A percentile compares a stretch with the other conserved stretches of the same genome.
These are phyloP conservation scores for Lactuca sativa DNA, from an alignment of 129 eudicot genomes.

Conservation along the genomic window DNA sequence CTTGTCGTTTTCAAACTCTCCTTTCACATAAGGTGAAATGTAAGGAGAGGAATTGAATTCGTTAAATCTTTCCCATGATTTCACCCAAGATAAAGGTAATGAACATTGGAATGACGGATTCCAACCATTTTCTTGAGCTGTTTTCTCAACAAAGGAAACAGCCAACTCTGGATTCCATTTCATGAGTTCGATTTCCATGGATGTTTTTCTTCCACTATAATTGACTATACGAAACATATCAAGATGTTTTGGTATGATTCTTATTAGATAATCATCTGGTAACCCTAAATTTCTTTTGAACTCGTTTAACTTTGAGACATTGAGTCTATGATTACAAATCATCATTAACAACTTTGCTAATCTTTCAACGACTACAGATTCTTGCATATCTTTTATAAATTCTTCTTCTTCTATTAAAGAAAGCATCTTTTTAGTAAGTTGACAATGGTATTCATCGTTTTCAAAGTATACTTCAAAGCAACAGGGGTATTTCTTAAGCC, in stretches of 20 bases:
- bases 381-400: constrained; percentile 60
- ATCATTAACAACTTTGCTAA: constrained; percentile 86
- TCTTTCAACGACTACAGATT: constrained; percentile 57
- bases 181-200: constrained; percentile 78
- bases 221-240: constrained; percentile 74
- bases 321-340: constrained; percentile 69
- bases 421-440: constrained; percentile 70
- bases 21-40: constrained; percentile 70
- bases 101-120: constrained; percentile 66
- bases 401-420: constrained; percentile 79
- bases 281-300: constrained; percentile 70
- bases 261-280: constrained; percentile 86
- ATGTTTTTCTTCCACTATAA: constrained; percentile 66
- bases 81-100: constrained; percentile 71
- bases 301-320: constrained; percentile 59
- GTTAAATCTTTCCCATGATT: constrained; percentile 70
- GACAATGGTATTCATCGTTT: constrained; percentile 60
- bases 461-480: constrained; percentile 70
- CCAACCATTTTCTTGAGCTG: constrained; percentile 41
- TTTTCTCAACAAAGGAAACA: constrained; percentile 60
- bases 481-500: constrained; percentile 91
- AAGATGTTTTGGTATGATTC: constrained; percentile 71
- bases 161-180: constrained; percentile 71
- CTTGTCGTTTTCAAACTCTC: constrained; percentile 52
- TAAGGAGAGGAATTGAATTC: constrained; percentile 82